A percentile compares a stretch with the other conserved stretches of the same genome.
Conservation (phyloP, 305 asterid species). For the Coffea humblotiana region DNA sequence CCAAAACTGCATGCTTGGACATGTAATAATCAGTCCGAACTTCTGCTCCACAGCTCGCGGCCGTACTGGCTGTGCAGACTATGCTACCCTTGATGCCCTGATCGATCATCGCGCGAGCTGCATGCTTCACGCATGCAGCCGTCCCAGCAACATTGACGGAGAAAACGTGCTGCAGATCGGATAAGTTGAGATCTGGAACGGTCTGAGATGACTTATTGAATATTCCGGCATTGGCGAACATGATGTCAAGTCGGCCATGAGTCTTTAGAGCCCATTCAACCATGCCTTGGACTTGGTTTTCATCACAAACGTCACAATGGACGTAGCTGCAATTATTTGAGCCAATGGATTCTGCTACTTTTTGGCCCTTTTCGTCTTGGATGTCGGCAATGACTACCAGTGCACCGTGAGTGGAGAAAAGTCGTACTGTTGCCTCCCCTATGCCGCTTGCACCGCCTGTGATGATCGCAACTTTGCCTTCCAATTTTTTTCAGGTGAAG, state of each 20-base stretch:
- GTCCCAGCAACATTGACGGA: conserved; percentile 13
- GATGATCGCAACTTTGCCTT: conserved; percentile 70
- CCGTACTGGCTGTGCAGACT: conserved; percentile 17
- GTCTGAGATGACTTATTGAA: background rate
- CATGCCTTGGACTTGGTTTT: background rate
- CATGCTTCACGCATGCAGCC: conserved; percentile 13
- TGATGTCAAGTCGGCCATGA: conserved; percentile 18
- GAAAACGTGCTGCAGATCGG: background rate
- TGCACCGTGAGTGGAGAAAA: conserved; percentile 60
- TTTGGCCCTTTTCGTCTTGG: conserved; percentile 31
- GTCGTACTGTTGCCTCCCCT: conserved; percentile 60
- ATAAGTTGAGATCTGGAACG: background rate
- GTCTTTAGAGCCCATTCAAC: conserved; percentile 1
- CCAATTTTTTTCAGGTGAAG: conserved; percentile 18
- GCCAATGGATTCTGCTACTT: conserved; percentile 13
- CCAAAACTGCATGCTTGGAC: conserved; percentile 22
- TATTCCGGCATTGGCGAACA: conserved; percentile 23
- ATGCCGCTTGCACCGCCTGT: conserved; percentile 88
- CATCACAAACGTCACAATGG: conserved; percentile 15
- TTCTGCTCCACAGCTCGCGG: background rate
- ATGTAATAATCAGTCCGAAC: background rate
- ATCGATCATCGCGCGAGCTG: conserved; percentile 21
- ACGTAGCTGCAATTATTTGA: background rate
- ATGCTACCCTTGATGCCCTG: conserved; percentile 8
- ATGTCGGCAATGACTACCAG: conserved; percentile 64